These are phyloP conservation scores for Stagonosporopsis tanaceti DNA, from an alignment of 2,329 filamentous ascomycete species.

Conservation along the genomic window DNA sequence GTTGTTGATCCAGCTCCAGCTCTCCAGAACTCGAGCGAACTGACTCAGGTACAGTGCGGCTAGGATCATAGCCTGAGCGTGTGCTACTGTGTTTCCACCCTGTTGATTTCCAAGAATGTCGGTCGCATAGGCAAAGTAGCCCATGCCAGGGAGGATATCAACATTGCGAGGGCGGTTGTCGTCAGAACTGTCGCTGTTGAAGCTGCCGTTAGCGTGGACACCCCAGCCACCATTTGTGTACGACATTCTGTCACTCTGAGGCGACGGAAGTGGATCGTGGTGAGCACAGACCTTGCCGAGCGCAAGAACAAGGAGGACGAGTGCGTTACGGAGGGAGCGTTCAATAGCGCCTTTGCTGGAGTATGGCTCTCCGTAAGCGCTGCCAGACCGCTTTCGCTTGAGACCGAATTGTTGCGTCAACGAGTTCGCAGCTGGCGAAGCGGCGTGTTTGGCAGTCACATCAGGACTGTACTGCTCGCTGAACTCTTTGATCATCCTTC, in stretches of 20 bases:
- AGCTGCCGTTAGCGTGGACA: conserved; percentile 46
- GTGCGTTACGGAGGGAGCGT: conserved; percentile 66
- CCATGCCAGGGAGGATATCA: conserved; percentile 85
- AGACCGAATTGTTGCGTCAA: conserved; percentile 29
- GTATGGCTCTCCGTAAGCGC: conserved; percentile 35
- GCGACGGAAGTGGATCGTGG: conserved; percentile 59
- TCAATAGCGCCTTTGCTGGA: conserved; percentile 36
- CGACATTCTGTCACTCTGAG: conserved; percentile 60
- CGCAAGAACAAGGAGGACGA: conserved; percentile 83
- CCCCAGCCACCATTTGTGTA: conserved; percentile 32
- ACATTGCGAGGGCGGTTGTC: conserved; percentile 66
- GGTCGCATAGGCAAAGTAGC: conserved; percentile 86
- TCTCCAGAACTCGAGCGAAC: conserved; percentile 84
- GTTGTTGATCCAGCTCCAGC: conserved; percentile 73
- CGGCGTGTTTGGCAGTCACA: conserved; percentile 23
- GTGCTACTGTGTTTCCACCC: conserved; percentile 79
- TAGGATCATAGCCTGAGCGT: conserved; percentile 84
- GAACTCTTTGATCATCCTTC: conserved; percentile 61
- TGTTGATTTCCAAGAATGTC: conserved; percentile 85
- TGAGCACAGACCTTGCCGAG: conserved; percentile 81
- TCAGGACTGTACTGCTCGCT: conserved; percentile 46
- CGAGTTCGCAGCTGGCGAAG: conserved; percentile 34
- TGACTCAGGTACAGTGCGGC: conserved; percentile 91
- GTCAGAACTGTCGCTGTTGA: conserved; percentile 35
- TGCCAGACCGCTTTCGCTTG: conserved; percentile 48